A percentile compares a stretch with the other conserved stretches of the same genome.
These are phyloP conservation scores for Pseudopithomyces chartarum DNA, from an alignment of 2,329 filamentous ascomycete genomes.

Conservation along the genomic window DNA sequence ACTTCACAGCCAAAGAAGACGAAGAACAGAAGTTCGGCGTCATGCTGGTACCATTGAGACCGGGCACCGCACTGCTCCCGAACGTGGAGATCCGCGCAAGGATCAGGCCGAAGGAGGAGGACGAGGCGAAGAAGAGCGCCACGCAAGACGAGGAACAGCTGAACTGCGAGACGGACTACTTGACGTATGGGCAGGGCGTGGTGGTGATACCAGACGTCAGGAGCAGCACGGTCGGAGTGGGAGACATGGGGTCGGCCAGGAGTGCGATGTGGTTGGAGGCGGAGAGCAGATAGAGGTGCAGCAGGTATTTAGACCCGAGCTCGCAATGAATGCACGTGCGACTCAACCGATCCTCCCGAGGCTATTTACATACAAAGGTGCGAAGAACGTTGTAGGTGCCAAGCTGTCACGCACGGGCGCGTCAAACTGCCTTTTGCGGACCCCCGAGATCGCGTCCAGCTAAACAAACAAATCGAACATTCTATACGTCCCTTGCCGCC, in stretches of 20 bases:
- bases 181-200: slow-evolving; percentile 77
- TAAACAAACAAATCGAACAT: neutral
- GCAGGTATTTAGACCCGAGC: neutral
- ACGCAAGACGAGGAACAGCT: slow-evolving; percentile 32
- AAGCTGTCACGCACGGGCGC: neutral
- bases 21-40: slow-evolving; percentile 64
- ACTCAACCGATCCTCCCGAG: too few species aligned
- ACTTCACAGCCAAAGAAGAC: slow-evolving; percentile 65
- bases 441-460: neutral
- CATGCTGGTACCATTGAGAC: slow-evolving; percentile 77
- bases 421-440: neutral
- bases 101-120: slow-evolving; percentile 44
- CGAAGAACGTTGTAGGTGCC: neutral
- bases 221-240: slow-evolving; percentile 61
- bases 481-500: neutral
- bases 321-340: neutral
- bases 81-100: slow-evolving; percentile 74
- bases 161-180: slow-evolving; percentile 78
- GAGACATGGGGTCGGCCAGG: slow-evolving; percentile 30
- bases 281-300: slow-evolving; percentile 10
- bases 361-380: neutral
- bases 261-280: slow-evolving; percentile 37
- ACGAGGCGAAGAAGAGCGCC: slow-evolving; percentile 27
- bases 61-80: slow-evolving; percentile 80
- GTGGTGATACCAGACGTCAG: slow-evolving; percentile 73